A percentile compares a stretch with the other conserved stretches of the same genome.
Evolutionary conservation across 805 yeast species (phyloP).

Genomic region (Candida multigemmis): DNA sequence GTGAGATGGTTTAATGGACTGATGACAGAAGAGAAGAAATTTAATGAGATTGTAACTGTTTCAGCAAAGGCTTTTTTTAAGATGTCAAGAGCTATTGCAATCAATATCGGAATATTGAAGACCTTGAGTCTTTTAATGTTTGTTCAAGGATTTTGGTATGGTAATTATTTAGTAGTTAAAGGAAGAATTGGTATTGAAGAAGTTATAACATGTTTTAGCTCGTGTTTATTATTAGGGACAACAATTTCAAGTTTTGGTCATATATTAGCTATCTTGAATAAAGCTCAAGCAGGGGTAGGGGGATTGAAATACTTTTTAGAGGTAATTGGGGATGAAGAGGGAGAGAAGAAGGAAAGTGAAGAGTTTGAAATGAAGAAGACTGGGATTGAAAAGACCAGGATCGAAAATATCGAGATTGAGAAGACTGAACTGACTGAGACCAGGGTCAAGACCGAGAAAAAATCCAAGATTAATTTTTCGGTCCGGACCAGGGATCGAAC

Average conservation of each 20-base stretch:
- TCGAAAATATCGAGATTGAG: too few relatives aligned
- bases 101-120: slow-evolving; percentile 51
- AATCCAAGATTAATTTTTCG: too few relatives aligned
- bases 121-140: slow-evolving; percentile 62
- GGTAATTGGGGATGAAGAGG: too few relatives aligned
- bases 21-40: slow-evolving; percentile 36
- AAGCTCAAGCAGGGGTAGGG: slow-evolving; percentile 61
- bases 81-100: slow-evolving; percentile 37
- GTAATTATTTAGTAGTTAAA: slow-evolving; percentile 51
- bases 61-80: slow-evolving; percentile 32
- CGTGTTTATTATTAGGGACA: slow-evolving; percentile 68
- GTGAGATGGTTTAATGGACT: slow-evolving; percentile 58
- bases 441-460: too few relatives aligned
- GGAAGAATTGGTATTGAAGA: slow-evolving; percentile 47
- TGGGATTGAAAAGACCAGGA: too few relatives aligned
- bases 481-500: too few relatives aligned
- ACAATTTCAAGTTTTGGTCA: slow-evolving; percentile 46
- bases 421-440: too few relatives aligned
- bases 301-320: slow-evolving; percentile 22
- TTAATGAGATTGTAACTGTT: slow-evolving; percentile 24
- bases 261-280: slow-evolving; percentile 53
- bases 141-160: slow-evolving; percentile 92
- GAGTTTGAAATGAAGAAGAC: too few relatives aligned
- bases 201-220: slow-evolving; percentile 74
- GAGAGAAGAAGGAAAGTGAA: too few relatives aligned